Conservation (phyloP, 768 basidiomycete genomes). For the Suillus ampliporus region DNA sequence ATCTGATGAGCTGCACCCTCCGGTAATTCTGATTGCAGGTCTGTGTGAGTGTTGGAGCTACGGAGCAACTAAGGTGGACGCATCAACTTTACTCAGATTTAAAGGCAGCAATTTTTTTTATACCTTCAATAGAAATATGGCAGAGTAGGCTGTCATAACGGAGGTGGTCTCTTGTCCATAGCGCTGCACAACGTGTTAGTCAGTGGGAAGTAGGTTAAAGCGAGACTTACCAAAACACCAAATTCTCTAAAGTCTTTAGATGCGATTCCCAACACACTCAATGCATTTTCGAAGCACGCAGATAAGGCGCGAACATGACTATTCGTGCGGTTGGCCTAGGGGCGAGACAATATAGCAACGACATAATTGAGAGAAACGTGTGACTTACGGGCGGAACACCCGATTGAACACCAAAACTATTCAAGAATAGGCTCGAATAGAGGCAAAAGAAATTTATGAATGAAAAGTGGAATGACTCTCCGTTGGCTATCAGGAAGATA, state of each 20-base stretch:
- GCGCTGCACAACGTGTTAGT: conserved; percentile 50
- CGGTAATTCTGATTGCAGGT: conserved; percentile 63
- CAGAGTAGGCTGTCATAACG: conserved; percentile 87
- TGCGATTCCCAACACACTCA: conserved; percentile 72
- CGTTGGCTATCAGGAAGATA: conserved; percentile 54
- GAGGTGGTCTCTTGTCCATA: conserved; percentile 87
- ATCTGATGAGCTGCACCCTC: conserved; percentile 70
- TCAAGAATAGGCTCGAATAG: conserved; percentile 81
- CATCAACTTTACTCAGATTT: conserved; percentile 14
- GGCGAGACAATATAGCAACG: neutral
- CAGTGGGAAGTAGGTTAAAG: conserved; percentile 8
- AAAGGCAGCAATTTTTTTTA: conserved; percentile 1
- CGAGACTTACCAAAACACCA: conserved; percentile 67
- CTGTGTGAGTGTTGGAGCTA: conserved; percentile 58
- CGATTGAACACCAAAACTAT: conserved; percentile 80
- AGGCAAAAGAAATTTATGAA: conserved; percentile 79
- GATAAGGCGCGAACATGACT: conserved; percentile 73
- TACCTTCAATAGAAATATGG: conserved; percentile 80
- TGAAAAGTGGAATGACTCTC: conserved; percentile 76
- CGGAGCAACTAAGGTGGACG: conserved; percentile 62
- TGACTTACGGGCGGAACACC: conserved; percentile 59
- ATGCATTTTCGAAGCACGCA: conserved; percentile 75
- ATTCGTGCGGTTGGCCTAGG: conserved; percentile 58
- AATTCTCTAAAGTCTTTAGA: conserved; percentile 75
- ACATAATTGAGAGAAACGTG: conserved; percentile 4